These are phyloP conservation scores for Cordyceps farinosa DNA, from an alignment of 2,329 filamentous ascomycete genomes.

Conservation along the genomic window DNA sequence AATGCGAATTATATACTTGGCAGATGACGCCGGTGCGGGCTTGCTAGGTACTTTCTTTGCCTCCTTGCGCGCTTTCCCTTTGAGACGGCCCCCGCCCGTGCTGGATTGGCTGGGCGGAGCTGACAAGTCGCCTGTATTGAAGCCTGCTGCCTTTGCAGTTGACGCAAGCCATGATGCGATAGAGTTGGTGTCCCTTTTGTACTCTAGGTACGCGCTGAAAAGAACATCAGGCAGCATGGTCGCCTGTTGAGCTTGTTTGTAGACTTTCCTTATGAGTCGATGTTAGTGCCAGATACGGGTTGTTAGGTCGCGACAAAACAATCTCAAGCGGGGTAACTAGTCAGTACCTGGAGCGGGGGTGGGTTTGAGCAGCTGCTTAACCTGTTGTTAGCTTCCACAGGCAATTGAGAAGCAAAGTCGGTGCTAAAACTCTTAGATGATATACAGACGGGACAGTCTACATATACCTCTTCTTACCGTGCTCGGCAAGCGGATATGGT, in stretches of 20 bases:
- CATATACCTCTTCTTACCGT: too few species aligned
- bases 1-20: slow-evolving; percentile 20
- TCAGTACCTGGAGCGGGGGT: too few species aligned
- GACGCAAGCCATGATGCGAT: slow-evolving; percentile 23
- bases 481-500: neutral
- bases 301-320: too few species aligned
- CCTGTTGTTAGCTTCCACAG: too few species aligned
- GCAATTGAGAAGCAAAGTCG: too few species aligned
- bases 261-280: neutral
- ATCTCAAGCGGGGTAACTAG: neutral
- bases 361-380: too few species aligned
- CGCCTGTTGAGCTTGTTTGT: neutral
- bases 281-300: neutral
- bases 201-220: slow-evolving; percentile 21
- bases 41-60: neutral
- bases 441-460: too few species aligned
- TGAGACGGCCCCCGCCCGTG: neutral
- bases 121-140: neutral
- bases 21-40: neutral
- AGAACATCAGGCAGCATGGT: slow-evolving; percentile 17
- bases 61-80: neutral
- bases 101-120: neutral
- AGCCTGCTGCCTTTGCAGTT: slow-evolving; percentile 22
- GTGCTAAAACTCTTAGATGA: too few species aligned
- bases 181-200: slow-evolving; percentile 23